Conservation (phyloP, 2,329 filamentous ascomycete species). For the Botrytis squamosa region DNA sequence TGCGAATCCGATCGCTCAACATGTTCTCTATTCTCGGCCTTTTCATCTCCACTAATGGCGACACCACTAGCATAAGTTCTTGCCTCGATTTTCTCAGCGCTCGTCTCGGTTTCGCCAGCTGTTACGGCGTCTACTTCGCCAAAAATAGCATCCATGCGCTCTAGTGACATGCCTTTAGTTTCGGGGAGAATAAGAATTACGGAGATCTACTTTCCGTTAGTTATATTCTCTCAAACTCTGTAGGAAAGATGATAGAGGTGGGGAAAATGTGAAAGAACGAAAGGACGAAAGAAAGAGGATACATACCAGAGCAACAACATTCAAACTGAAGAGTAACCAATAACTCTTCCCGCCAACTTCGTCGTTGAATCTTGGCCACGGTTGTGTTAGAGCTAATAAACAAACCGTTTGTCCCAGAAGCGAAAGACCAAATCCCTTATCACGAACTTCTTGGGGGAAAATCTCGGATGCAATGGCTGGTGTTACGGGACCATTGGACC, state of each 20-base stretch:
- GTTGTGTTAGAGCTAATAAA: slow-evolving; percentile 43
- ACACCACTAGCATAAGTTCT: not conserved
- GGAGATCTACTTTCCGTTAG: slow-evolving; percentile 39
- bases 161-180: slow-evolving; percentile 52
- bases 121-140: slow-evolving; percentile 36
- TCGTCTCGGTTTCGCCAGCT: slow-evolving; percentile 37
- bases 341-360: slow-evolving; percentile 43
- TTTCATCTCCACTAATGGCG: not conserved
- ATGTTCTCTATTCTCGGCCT: not conserved
- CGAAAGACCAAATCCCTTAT: slow-evolving; percentile 42
- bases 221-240: not conserved
- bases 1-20: not conserved
- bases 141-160: slow-evolving; percentile 56
- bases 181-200: slow-evolving; percentile 54
- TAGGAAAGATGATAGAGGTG: not conserved
- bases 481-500: slow-evolving; percentile 44
- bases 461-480: slow-evolving; percentile 42
- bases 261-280: not conserved
- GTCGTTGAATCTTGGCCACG: slow-evolving; percentile 43
- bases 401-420: slow-evolving; percentile 43
- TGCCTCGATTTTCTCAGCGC: slow-evolving; percentile 35
- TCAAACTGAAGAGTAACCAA: slow-evolving; percentile 44
- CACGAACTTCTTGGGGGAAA: slow-evolving; percentile 44
- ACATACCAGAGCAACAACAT: slow-evolving; percentile 39
- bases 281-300: too few relatives aligned